Evolutionary conservation across 169 alveolate species (phyloP).

Genomic region (Plasmodium reichenowi): DNA sequence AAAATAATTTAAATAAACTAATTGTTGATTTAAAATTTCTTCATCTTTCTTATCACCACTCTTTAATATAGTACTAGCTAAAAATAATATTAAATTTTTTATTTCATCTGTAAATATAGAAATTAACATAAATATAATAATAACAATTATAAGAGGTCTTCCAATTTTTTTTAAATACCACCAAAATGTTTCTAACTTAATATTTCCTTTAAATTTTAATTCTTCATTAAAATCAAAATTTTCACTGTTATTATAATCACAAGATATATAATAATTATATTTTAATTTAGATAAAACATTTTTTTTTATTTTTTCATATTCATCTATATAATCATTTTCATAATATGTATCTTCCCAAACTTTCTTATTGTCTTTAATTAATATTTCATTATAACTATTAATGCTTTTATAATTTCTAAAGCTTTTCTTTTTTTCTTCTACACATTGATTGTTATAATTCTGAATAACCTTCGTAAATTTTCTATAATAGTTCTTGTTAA

Average conservation of each 20-base stretch:
- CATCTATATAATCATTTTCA: conserved; percentile 7
- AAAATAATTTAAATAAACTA: conserved; percentile 16
- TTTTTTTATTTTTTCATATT: conserved; percentile 25
- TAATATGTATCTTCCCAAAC: background rate
- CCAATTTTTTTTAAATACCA: conserved; percentile 68
- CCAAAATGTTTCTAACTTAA: conserved; percentile 40
- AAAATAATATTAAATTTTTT: conserved; percentile 35
- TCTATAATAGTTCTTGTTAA: background rate
- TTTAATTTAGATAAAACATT: conserved; percentile 15
- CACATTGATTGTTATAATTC: conserved; percentile 11
- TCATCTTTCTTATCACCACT: conserved; percentile 8
- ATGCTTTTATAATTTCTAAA: conserved; percentile 2
- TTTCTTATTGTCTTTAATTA: background rate
- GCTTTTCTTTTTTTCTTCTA: background rate
- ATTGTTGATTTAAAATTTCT: conserved; percentile 8
- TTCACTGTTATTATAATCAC: background rate
- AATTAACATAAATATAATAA: conserved; percentile 29
- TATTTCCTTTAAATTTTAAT: conserved; percentile 40
- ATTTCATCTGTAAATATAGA: conserved; percentile 62
- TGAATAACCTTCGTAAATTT: conserved; percentile 13
- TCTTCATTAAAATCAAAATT: conserved; percentile 11
- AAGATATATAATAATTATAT: conserved; percentile 10
- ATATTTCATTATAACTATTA: conserved; percentile 12
- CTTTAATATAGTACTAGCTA: conserved; percentile 26
- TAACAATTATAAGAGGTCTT: conserved; percentile 1